A percentile compares a stretch with the other conserved stretches of the same genome.
phyloP scores from a whole-genome alignment of 495 filamentous ascomycete species.

The Xylaria cubensis region DNA sequence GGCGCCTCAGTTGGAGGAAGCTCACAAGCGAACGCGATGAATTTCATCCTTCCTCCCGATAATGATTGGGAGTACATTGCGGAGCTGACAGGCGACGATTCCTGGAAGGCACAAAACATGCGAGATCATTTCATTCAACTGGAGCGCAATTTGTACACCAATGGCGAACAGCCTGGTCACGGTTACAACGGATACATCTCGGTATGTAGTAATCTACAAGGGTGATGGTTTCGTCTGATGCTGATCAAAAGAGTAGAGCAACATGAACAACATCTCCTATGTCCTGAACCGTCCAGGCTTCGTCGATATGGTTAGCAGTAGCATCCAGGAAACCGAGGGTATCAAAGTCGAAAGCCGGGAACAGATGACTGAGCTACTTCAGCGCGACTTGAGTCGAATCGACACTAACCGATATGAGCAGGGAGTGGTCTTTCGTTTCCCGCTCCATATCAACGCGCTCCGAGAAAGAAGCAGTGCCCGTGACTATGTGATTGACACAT shows the following conservation, averaged over 20 bases:
- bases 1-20: conserved; percentile 53
- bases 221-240: background rate
- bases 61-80: conserved; percentile 54
- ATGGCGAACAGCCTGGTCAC: conserved; percentile 40
- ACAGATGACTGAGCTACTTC: background rate
- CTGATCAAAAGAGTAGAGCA: background rate
- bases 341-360: background rate
- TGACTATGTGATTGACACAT: background rate
- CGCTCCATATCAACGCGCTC: background rate
- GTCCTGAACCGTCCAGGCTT: background rate
- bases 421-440: background rate
- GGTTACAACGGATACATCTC: conserved; percentile 29
- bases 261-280: background rate
- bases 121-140: conserved; percentile 52
- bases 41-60: conserved; percentile 46
- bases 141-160: conserved; percentile 59
- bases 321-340: background rate
- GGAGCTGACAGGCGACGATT: conserved; percentile 51
- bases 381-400: background rate
- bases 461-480: background rate
- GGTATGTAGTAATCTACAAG: background rate
- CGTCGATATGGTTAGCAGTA: background rate
- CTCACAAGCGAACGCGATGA: conserved; percentile 52
- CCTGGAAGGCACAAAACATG: conserved; percentile 56
- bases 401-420: background rate